Evolutionary conservation across 495 filamentous ascomycete genomes (phyloP).

Genomic region (Hypoxylon intermedium): DNA sequence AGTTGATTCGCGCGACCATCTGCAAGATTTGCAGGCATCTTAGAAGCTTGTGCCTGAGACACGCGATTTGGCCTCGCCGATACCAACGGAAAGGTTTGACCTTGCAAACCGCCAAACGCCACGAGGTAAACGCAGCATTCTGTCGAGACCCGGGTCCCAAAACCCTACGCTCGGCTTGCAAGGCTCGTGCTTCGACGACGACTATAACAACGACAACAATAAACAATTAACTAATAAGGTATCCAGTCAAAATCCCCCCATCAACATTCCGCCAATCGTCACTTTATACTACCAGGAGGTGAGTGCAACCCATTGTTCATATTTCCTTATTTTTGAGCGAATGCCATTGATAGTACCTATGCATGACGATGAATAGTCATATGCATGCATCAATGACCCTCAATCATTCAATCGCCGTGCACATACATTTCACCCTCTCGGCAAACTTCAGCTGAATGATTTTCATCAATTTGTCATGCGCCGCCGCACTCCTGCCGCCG

Average conservation of each 20-base stretch:
- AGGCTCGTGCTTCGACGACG: too few species aligned
- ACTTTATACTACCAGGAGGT: constrained; percentile 14
- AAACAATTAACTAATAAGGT: constrained; percentile 8
- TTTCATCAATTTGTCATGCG: constrained; percentile 29
- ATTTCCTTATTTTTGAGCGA: constrained; percentile 1
- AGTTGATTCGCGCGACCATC: constrained; percentile 30
- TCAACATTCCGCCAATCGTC: constrained; percentile 2
- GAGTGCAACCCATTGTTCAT: constrained; percentile 3
- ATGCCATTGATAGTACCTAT: too few species aligned
- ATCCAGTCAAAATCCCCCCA: too few species aligned
- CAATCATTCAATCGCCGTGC: too few species aligned
- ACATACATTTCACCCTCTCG: constrained; percentile 7
- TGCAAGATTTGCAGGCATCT: constrained; percentile 39
- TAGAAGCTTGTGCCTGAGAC: constrained; percentile 31
- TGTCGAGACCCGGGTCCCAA: constrained; percentile 29
- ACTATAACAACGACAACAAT: constrained; percentile 9
- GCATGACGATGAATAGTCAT: too few species aligned
- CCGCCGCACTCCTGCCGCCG: background rate
- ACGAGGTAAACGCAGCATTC: constrained; percentile 32
- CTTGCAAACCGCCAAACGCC: constrained; percentile 36
- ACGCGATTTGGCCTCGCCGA: constrained; percentile 32
- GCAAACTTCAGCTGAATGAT: constrained; percentile 37
- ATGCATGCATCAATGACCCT: too few species aligned
- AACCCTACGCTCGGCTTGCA: constrained; percentile 10
- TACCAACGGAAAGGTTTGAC: constrained; percentile 37